These are phyloP conservation scores for Metschnikowia borealis DNA, from an alignment of 805 yeast genomes.

Conservation along the genomic window DNA sequence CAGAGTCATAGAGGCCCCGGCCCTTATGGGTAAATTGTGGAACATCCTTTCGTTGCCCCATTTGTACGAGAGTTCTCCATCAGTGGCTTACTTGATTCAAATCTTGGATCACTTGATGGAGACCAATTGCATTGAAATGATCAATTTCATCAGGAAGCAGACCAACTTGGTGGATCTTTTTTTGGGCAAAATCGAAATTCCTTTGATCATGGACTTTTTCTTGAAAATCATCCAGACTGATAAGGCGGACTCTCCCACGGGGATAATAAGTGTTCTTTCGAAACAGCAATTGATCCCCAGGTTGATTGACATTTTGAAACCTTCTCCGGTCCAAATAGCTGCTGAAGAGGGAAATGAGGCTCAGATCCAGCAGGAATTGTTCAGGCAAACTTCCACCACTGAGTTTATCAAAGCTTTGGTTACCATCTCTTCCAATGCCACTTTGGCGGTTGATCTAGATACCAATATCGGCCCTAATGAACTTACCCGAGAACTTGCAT, in stretches of 20 bases:
- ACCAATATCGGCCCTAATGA: constrained; percentile 96
- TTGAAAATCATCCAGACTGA: constrained; percentile 89
- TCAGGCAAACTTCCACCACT: constrained; percentile 87
- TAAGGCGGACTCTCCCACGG: constrained; percentile 84
- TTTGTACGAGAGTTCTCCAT: constrained; percentile 35
- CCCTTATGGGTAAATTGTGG: constrained; percentile 40
- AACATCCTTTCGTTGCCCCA: constrained; percentile 30
- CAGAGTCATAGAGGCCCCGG: constrained; percentile 40
- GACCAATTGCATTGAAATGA: constrained; percentile 53
- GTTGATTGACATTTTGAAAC: constrained; percentile 65
- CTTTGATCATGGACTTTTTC: constrained; percentile 90
- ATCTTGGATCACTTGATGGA: constrained; percentile 84
- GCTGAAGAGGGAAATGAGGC: not conserved
- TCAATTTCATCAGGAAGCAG: constrained; percentile 65
- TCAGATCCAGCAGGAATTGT: constrained; percentile 9
- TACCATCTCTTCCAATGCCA: constrained; percentile 81
- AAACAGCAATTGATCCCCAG: constrained; percentile 71
- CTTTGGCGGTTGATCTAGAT: constrained; percentile 71
- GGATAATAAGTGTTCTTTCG: constrained; percentile 72
- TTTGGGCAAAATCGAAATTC: constrained; percentile 82
- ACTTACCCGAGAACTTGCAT: constrained; percentile 83
- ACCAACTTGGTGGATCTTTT: constrained; percentile 72
- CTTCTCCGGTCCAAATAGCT: constrained; percentile 35
- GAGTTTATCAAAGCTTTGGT: constrained; percentile 93
- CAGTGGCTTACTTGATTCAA: constrained; percentile 46